Evolutionary conservation across 345 rosid species (phyloP), one percentile per base, ranked within the genome.

Genomic region (Adansonia digitata): DNA sequence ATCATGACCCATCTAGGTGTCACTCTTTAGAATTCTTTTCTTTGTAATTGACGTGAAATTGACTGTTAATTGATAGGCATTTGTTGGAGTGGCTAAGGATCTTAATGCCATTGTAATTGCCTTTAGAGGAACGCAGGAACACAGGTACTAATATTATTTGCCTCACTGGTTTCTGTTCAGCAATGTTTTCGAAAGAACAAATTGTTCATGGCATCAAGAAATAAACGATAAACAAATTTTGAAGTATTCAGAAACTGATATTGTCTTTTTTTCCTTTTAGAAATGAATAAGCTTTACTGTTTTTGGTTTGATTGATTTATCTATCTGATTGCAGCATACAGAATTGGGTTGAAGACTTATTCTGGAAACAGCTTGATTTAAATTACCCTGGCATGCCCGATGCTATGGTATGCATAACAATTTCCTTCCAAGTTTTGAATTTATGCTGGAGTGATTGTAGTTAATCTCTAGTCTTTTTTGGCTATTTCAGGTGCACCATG

Each of bases 281-380:
- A 49, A 17, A 37, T 0, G 61, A 6, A 42, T 35, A 17, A 10
- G 2, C 59, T 64, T 48, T 34, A 22, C 65, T 76, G 55, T 62
- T 43, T 72, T 14, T 35, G 51, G 53, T 74, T 40, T 68, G 17
- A 31, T 35, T 73, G 75, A 24, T 49, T 56, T 15, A 40, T 72
- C 27, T 53, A 35, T 40, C 13, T 72, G 40, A 76, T 66, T 79
- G 62, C 91, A 91, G 97, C 91, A 82, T 94, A 73, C 98, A 92
- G 86, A 94, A 94, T 64, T 94, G 98, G 98, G 73, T 92, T 71
- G 88, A 88, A 81, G 98, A 94, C 81, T 86, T 94, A 55, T 92
- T 82, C 77, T 92, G 97, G 98, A 86, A 94, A 82, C 95, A 94
- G 84, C 98, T 92, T 18, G 98, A 94, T 88, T 76, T 94, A 46